phyloP scores from a whole-genome alignment of 306 rosid genomes.

The Alnus glutinosa region DNA sequence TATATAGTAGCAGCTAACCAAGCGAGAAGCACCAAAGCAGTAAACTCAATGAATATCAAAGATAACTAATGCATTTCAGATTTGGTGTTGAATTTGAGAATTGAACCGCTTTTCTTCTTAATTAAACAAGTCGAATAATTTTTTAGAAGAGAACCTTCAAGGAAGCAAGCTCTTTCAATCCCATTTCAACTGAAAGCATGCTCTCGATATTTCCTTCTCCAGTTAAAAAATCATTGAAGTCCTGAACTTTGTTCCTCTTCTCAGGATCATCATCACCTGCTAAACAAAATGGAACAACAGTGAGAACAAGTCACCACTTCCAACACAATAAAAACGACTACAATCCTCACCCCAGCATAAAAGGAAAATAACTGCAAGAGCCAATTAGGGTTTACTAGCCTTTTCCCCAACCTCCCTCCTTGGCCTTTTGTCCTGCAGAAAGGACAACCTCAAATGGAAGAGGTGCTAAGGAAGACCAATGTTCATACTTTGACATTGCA shows the following conservation, averaged over 20 bases:
- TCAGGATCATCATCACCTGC: conserved; percentile 72
- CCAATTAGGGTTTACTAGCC: conserved; percentile 50
- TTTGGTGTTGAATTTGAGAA: background rate
- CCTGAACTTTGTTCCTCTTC: conserved; percentile 69
- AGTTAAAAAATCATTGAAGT: conserved; percentile 69
- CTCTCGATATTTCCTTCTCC: conserved; percentile 98
- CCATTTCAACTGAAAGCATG: conserved; percentile 98
- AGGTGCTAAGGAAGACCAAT: conserved; percentile 97
- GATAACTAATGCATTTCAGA: conserved; percentile 12
- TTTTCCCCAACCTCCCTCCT: conserved; percentile 87
- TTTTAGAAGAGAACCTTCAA: conserved; percentile 63
- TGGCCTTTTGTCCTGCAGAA: conserved; percentile 98
- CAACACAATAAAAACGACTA: conserved; percentile 15
- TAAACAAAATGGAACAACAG: conserved; percentile 24
- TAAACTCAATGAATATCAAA: conserved; percentile 9
- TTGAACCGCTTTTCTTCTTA: background rate
- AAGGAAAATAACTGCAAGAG: conserved; percentile 28
- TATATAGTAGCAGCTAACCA: conserved; percentile 1
- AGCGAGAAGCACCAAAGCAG: conserved; percentile 19
- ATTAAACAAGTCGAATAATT: conserved; percentile 25
- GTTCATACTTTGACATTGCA: conserved; percentile 83
- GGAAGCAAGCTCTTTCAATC: conserved; percentile 86
- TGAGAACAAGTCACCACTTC: conserved; percentile 16
- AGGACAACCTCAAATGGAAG: conserved; percentile 97
- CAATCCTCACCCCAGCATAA: conserved; percentile 20